Conservation (phyloP, 805 yeast species). For the Dipodascopsis tothii region DNA sequence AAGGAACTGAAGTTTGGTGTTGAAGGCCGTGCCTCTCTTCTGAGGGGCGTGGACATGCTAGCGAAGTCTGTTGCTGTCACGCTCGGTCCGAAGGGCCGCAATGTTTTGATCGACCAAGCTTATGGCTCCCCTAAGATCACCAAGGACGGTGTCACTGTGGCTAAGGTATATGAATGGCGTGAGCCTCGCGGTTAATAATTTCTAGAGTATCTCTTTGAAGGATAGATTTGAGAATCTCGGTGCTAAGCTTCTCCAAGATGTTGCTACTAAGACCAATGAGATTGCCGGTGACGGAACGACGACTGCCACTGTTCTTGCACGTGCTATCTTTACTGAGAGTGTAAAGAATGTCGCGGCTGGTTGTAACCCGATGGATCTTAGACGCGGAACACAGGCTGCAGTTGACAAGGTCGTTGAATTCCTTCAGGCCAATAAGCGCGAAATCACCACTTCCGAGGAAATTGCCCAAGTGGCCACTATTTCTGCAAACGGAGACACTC, state of each 20-base stretch:
- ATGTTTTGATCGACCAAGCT: conserved; percentile 91
- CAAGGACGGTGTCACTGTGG: conserved; percentile 98
- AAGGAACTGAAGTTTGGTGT: conserved; percentile 95
- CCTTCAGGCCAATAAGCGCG: conserved; percentile 79
- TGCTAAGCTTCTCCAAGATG: conserved; percentile 83
- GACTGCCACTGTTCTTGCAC: conserved; percentile 91
- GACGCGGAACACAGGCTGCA: conserved; percentile 96
- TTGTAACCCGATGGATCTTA: conserved; percentile 95
- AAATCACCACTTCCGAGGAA: conserved; percentile 87
- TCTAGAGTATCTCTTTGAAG: conserved; percentile 46
- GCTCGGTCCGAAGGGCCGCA: conserved; percentile 96
- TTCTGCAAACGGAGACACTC: conserved; percentile 91
- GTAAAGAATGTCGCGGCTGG: conserved; percentile 98
- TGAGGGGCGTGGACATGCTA: conserved; percentile 87
- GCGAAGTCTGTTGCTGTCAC: conserved; percentile 97
- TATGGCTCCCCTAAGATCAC: conserved; percentile 97
- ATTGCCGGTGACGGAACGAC: conserved; percentile 99
- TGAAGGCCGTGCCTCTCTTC: conserved; percentile 89
- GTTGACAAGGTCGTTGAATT: conserved; percentile 86
- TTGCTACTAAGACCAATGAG: conserved; percentile 94
- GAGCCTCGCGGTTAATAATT: conserved; percentile 1
- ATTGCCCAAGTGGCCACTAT: conserved; percentile 97
- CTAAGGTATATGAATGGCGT: conserved; percentile 36
- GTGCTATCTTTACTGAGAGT: conserved; percentile 89
- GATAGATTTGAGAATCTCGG: conserved; percentile 96